Conservation (phyloP, 2,329 filamentous ascomycete genomes). For the Cordyceps farinosa region DNA sequence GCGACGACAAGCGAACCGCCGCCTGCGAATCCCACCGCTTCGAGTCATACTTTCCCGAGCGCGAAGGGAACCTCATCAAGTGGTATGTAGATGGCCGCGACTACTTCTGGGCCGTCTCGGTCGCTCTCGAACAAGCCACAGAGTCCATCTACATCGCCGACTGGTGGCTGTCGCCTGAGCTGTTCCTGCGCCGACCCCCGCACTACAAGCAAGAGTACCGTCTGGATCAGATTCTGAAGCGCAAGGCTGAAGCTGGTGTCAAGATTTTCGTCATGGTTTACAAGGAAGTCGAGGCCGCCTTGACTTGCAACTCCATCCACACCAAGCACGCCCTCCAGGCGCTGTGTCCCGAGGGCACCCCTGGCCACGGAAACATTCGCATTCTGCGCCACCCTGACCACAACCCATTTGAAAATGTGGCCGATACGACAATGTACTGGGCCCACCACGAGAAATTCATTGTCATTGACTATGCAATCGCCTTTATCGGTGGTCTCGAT, state of each 20-base stretch:
- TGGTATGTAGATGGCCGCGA: constrained; percentile 97
- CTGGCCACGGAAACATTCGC: constrained; percentile 82
- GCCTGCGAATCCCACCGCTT: constrained; percentile 76
- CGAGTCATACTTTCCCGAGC: constrained; percentile 84
- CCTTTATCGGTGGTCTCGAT: constrained; percentile 92
- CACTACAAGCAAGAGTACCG: constrained; percentile 80
- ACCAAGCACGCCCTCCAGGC: constrained; percentile 81
- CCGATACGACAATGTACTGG: constrained; percentile 97
- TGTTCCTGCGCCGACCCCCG: constrained; percentile 82
- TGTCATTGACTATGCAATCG: constrained; percentile 84
- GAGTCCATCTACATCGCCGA: constrained; percentile 95
- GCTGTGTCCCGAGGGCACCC: constrained; percentile 76
- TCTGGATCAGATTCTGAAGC: constrained; percentile 81
- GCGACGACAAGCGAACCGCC: constrained; percentile 72
- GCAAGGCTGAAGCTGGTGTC: constrained; percentile 84
- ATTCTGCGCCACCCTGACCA: constrained; percentile 92
- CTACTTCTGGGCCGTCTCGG: constrained; percentile 92
- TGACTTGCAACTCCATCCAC: constrained; percentile 90
- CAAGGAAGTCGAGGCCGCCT: constrained; percentile 74
- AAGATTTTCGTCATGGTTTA: constrained; percentile 94
- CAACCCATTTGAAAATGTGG: constrained; percentile 88
- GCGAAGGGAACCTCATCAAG: constrained; percentile 81
- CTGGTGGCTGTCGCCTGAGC: constrained; percentile 92
- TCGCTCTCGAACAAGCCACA: constrained; percentile 81
- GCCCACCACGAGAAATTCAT: constrained; percentile 98